Evolutionary conservation across 2,329 filamentous ascomycete species (phyloP).

Genomic region (Sordariomycetes sp.): DNA sequence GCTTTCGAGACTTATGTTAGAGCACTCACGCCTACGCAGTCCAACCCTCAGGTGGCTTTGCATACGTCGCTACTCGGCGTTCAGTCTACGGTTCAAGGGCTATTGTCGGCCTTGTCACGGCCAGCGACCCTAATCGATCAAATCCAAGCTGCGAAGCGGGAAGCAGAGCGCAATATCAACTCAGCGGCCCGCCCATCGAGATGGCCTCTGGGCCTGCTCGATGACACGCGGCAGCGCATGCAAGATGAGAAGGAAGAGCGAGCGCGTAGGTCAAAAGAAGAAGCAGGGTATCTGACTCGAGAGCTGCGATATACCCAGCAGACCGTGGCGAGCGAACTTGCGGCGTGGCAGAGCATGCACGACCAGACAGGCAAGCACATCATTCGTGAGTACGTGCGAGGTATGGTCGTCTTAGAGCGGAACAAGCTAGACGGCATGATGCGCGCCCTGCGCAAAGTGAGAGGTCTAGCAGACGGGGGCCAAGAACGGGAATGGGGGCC

Average conservation of each 20-base stretch:
- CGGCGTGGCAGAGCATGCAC: slow-evolving; percentile 88
- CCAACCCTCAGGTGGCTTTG: slow-evolving; percentile 63
- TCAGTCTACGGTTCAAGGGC: slow-evolving; percentile 75
- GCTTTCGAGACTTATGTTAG: slow-evolving; percentile 67
- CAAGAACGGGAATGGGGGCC: slow-evolving; percentile 1
- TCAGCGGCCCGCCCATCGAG: slow-evolving; percentile 65
- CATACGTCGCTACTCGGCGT: slow-evolving; percentile 70
- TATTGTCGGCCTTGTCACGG: slow-evolving; percentile 69
- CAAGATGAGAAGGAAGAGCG: slow-evolving; percentile 80
- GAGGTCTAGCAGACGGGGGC: slow-evolving; percentile 9
- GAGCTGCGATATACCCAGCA: slow-evolving; percentile 90
- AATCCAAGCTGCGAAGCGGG: slow-evolving; percentile 65
- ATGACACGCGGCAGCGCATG: slow-evolving; percentile 75
- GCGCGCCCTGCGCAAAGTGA: slow-evolving; percentile 62
- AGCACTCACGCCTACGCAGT: slow-evolving; percentile 56
- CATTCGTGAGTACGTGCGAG: slow-evolving; percentile 65
- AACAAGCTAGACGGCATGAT: slow-evolving; percentile 72
- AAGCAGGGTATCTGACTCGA: slow-evolving; percentile 64
- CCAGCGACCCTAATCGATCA: slow-evolving; percentile 69
- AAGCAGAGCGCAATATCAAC: slow-evolving; percentile 68
- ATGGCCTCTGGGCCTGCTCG: slow-evolving; percentile 74
- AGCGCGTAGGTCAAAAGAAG: slow-evolving; percentile 58
- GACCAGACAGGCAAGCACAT: slow-evolving; percentile 67
- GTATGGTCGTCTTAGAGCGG: slow-evolving; percentile 72
- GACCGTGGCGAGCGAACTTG: slow-evolving; percentile 82